phyloP scores from a whole-genome alignment of 495 filamentous ascomycete genomes.

The Penicillium diatomitis region DNA sequence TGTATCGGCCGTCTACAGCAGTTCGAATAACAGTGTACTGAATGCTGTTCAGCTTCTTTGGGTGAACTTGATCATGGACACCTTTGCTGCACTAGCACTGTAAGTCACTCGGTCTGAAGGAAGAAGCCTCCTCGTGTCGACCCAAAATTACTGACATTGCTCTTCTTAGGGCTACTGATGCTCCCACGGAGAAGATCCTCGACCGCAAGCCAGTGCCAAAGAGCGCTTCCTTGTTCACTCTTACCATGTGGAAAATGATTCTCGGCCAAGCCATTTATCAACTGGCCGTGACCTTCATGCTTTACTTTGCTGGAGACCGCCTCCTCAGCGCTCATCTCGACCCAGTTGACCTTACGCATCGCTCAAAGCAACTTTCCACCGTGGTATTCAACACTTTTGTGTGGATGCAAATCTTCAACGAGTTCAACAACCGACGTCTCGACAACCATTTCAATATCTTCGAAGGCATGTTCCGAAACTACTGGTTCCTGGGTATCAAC shows the following conservation, averaged over 20 bases:
- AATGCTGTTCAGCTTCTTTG: conserved; percentile 82
- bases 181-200: conserved; percentile 67
- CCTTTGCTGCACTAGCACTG: conserved; percentile 76
- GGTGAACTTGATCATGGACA: conserved; percentile 95
- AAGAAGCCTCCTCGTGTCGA: no score
- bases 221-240: conserved; percentile 63
- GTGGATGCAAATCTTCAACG: conserved; percentile 96
- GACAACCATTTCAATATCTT: conserved; percentile 90
- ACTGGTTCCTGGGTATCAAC: conserved; percentile 79
- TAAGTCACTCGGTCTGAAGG: conserved; percentile 4
- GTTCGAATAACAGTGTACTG: conserved; percentile 58
- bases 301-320: conserved; percentile 60
- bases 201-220: conserved; percentile 80
- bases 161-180: conserved; percentile 59
- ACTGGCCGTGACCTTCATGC: conserved; percentile 63
- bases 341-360: conserved; percentile 18
- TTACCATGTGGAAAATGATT: conserved; percentile 97
- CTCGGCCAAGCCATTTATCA: conserved; percentile 79
- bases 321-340: conserved; percentile 48
- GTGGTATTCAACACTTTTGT: conserved; percentile 92
- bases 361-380: conserved; percentile 48
- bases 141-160: not conserved
- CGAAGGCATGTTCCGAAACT: conserved; percentile 67
- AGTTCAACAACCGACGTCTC: conserved; percentile 85
- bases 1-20: conserved; percentile 66